phyloP scores from a whole-genome alignment of 352 stramenopile species.

The Discostella stelligera region DNA sequence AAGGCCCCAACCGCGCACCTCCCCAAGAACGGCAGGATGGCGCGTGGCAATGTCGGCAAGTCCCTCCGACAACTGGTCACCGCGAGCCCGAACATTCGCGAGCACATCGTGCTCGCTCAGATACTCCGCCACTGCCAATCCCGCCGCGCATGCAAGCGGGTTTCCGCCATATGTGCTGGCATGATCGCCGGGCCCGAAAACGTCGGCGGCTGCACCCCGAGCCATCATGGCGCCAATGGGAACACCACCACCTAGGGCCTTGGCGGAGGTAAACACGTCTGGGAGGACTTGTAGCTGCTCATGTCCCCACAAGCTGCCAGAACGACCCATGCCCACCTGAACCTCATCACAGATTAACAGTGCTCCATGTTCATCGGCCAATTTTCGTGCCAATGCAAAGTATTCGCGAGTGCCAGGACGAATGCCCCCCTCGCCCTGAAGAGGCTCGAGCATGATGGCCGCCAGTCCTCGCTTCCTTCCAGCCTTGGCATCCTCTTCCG shows the following conservation, averaged over 20 bases:
- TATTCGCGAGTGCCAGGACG: slow-evolving; percentile 89
- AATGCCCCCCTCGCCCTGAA: slow-evolving; percentile 93
- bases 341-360: slow-evolving; percentile 89
- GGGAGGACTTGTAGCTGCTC: slow-evolving; percentile 91
- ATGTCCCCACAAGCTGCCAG: slow-evolving; percentile 92
- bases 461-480: slow-evolving; percentile 68
- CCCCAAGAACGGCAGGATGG: slow-evolving; percentile 79
- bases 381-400: slow-evolving; percentile 86
- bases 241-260: slow-evolving; percentile 93
- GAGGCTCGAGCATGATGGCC: slow-evolving; percentile 85
- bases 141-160: slow-evolving; percentile 92
- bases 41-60: slow-evolving; percentile 69
- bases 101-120: slow-evolving; percentile 82
- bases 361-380: slow-evolving; percentile 91
- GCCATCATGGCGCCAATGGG: slow-evolving; percentile 95
- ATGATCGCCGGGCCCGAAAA: slow-evolving; percentile 91
- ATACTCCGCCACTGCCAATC: slow-evolving; percentile 83
- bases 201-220: slow-evolving; percentile 87
- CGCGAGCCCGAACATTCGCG: slow-evolving; percentile 78
- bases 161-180: slow-evolving; percentile 96
- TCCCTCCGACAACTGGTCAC: slow-evolving; percentile 78
- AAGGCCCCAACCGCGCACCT: slow-evolving; percentile 84
- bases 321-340: slow-evolving; percentile 89
- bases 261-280: slow-evolving; percentile 96
- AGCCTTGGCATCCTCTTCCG: slow-evolving; percentile 53